phyloP scores from a whole-genome alignment of 1,284 basidiomycete genomes.

The Tranzscheliella williamsii region DNA sequence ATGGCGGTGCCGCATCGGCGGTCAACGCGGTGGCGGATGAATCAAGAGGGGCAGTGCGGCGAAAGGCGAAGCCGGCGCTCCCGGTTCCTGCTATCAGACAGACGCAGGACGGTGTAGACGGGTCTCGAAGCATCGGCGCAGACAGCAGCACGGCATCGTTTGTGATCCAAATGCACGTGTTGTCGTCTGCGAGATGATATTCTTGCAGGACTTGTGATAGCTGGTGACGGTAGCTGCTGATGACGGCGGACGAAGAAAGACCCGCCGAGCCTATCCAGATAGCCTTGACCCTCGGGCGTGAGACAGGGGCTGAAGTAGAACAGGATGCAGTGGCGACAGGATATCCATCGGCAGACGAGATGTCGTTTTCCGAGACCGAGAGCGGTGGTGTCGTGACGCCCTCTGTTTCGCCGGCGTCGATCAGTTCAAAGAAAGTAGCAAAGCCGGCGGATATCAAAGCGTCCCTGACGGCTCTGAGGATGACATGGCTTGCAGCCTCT shows the following conservation, averaged over 20 bases:
- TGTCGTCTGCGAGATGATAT: slow-evolving; percentile 17
- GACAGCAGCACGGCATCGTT: slow-evolving; percentile 36
- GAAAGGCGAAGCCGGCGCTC: slow-evolving; percentile 36
- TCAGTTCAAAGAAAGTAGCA: slow-evolving; percentile 33
- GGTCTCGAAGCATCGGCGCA: slow-evolving; percentile 31
- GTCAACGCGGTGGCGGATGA: background rate
- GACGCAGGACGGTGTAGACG: slow-evolving; percentile 17
- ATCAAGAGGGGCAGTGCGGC: slow-evolving; percentile 13
- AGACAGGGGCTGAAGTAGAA: background rate
- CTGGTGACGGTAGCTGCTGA: slow-evolving; percentile 18
- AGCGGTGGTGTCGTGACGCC: slow-evolving; percentile 37
- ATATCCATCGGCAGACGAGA: slow-evolving; percentile 13
- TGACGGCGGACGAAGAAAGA: slow-evolving; percentile 17
- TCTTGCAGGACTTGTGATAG: slow-evolving; percentile 20
- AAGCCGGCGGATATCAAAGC: slow-evolving; percentile 28
- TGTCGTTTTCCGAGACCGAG: slow-evolving; percentile 28
- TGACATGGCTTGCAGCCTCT: slow-evolving; percentile 28
- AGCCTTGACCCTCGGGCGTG: slow-evolving; percentile 18
- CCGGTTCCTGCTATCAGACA: slow-evolving; percentile 39
- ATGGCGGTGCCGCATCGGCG: background rate
- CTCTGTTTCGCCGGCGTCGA: slow-evolving; percentile 30
- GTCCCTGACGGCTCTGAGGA: slow-evolving; percentile 24
- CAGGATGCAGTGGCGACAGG: slow-evolving; percentile 1
- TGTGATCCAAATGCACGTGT: slow-evolving; percentile 35
- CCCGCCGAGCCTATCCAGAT: slow-evolving; percentile 37